phyloP scores from a whole-genome alignment of 2,329 filamentous ascomycete genomes.

The Colletotrichum scovillei region DNA sequence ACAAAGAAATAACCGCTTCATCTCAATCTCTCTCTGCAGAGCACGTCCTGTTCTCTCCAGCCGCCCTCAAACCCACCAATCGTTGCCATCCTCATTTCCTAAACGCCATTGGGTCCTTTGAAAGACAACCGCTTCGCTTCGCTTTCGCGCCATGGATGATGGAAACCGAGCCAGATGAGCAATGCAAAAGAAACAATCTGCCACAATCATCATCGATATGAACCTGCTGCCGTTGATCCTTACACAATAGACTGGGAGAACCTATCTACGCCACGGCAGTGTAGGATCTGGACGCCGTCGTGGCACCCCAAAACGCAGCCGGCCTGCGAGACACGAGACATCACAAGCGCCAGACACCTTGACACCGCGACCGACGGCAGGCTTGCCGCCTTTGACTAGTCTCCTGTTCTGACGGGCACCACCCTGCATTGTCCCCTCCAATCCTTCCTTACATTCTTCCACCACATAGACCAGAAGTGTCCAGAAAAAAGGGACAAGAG shows the following conservation, averaged over 20 bases:
- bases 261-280: too few species aligned
- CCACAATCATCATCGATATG: not conserved
- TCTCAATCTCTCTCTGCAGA: not conserved
- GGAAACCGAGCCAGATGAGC: not conserved
- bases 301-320: not conserved
- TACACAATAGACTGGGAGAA: not conserved
- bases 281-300: not conserved
- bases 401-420: conserved; percentile 4
- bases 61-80: not conserved
- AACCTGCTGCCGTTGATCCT: not conserved
- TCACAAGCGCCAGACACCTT: conserved; percentile 2
- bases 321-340: conserved; percentile 1
- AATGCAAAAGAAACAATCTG: not conserved
- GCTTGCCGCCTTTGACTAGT: conserved; percentile 6
- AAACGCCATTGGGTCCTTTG: not conserved
- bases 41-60: not conserved
- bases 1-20: not conserved
- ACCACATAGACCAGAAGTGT: not conserved
- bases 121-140: not conserved
- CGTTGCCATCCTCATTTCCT: not conserved
- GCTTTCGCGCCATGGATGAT: not conserved
- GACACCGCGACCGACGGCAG: not conserved
- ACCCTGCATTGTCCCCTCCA: not conserved
- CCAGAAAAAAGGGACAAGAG: conserved; percentile 8
- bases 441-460: not conserved